phyloP scores from a whole-genome alignment of 1,139 yeast genomes.

The Candida sanyaensis region DNA sequence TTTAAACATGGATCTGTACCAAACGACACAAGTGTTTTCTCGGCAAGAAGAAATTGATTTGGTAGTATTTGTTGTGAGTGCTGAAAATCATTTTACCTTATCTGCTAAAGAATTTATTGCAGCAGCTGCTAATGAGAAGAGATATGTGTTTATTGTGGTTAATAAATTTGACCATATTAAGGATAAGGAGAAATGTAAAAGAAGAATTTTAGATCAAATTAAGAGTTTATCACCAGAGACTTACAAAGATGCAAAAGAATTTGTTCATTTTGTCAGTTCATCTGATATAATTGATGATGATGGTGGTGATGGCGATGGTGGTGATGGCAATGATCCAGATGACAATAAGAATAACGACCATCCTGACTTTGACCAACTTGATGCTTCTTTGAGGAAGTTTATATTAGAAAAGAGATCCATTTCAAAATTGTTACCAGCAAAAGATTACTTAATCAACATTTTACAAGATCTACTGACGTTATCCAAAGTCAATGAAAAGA shows the following conservation, averaged over 20 bases:
- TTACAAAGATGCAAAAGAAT: conserved; percentile 79
- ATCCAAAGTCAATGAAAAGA: conserved; percentile 59
- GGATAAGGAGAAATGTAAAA: conserved; percentile 77
- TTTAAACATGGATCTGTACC: conserved; percentile 86
- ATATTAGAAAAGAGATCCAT: conserved; percentile 85
- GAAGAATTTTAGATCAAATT: conserved; percentile 83
- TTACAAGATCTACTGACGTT: conserved; percentile 64
- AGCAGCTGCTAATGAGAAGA: conserved; percentile 88
- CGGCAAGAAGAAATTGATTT: conserved; percentile 97
- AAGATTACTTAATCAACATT: conserved; percentile 73
- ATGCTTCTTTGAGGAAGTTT: conserved; percentile 81
- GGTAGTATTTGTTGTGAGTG: conserved; percentile 93
- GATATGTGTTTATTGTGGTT: conserved; percentile 90
- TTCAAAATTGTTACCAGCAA: conserved; percentile 91
- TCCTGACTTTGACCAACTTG: conserved; percentile 82
- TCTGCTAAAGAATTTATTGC: conserved; percentile 94
- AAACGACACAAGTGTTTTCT: conserved; percentile 92
- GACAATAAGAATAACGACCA: conserved; percentile 21
- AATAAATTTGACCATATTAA: conserved; percentile 85
- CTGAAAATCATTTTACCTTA: conserved; percentile 92
- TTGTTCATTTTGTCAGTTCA: conserved; percentile 93
- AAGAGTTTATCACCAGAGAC: conserved; percentile 87
- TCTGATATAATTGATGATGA: conserved; percentile 36
- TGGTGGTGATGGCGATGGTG: conserved; percentile 26
- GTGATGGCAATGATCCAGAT: conserved; percentile 29